Percentiles rank a stretch among this genome's conserved stretches.
These are phyloP conservation scores for Botrytis sinoallii DNA, from an alignment of 2,329 filamentous ascomycete genomes.

Conservation along the genomic window DNA sequence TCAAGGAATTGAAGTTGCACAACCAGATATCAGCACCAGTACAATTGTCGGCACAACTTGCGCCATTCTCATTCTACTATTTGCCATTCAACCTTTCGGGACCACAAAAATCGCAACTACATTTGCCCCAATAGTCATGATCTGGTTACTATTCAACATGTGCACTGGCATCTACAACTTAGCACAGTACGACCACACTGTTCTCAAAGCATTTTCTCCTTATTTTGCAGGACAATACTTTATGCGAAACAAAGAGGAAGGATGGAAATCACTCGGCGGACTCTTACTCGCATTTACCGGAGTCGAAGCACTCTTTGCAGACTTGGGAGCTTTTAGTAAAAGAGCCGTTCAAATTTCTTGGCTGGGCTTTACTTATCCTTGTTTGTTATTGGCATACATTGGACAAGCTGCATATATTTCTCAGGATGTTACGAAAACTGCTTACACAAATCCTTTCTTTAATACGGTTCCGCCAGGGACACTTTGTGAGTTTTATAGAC, in stretches of 20 bases:
- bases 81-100: constrained; percentile 63
- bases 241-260: constrained; percentile 54
- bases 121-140: constrained; percentile 64
- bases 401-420: constrained; percentile 74
- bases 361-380: constrained; percentile 66
- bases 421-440: constrained; percentile 49
- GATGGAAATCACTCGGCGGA: constrained; percentile 66
- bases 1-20: constrained; percentile 59
- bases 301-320: constrained; percentile 76
- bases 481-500: constrained; percentile 44
- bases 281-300: constrained; percentile 73
- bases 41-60: constrained; percentile 63
- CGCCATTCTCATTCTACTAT: constrained; percentile 61
- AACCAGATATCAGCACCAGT: constrained; percentile 51
- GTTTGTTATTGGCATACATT: constrained; percentile 46
- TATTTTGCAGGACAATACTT: constrained; percentile 61
- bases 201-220: constrained; percentile 55
- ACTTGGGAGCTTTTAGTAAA: constrained; percentile 70
- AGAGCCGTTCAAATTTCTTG: constrained; percentile 71
- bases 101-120: constrained; percentile 55
- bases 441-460: constrained; percentile 73
- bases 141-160: constrained; percentile 65
- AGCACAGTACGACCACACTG: constrained; percentile 49
- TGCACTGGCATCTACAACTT: constrained; percentile 63
- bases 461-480: constrained; percentile 64